Evolutionary conservation across 345 rosid genomes (phyloP), one percentile per base, ranked within the genome.

Genomic region (Citrus inodora): DNA sequence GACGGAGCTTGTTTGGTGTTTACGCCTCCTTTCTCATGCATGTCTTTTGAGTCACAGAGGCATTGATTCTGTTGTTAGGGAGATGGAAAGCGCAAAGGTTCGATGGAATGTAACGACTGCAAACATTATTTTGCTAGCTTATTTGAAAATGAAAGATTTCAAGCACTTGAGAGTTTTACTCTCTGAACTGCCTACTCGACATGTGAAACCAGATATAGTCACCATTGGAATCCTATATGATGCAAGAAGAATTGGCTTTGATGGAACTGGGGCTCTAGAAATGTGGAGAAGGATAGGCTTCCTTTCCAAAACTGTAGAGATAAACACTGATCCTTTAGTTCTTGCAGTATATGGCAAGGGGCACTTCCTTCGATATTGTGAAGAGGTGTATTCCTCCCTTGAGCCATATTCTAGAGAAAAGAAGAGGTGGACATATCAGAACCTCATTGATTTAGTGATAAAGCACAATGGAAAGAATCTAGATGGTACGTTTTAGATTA

Each of bases 121-220:
- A 19, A 93, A 93, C 77, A 89, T 86, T 35, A 53, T 79, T 40
- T 87, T 88, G 78, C 83, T 89, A 55, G 87, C 88, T 73, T 84
- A 83, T 71, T 70, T 88, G 71, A 90, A 90, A 84, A 88, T 89
- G 90, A 85, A 83, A 74, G 85, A 88, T 86, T 87, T 88, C 66
- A 87, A 69, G 67, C 85, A 60, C 72, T 63, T 91, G 79, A 85
- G 86, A 62, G 22, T 27, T 25, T 71, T 87, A 17, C 83, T 91
- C 38, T 81, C 70, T 6, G 79, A 79, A 75, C 76, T 89, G 71
- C 74, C 75, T 38, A 77, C 32, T 4, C 66, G 35, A 65, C 35
- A n/a, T 35, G 87, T 90, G 80, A 85, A 86, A 78, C 93, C 90
- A 37, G 95, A 91, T 84, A 84, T 91, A 65, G 88, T 88, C 78